These are phyloP conservation scores for Cucumis sativus DNA, from an alignment of 306 rosid species.

Conservation along the genomic window Cucumber_9930_V3 NC_026656.2:17889001-17889500, in stretches of 20 bases:
- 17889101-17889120: no score
- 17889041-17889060: no score
- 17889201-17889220: no score
- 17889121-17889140: no score
- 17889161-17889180: not conserved
- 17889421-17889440: not conserved
- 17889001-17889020: no score
- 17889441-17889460: not conserved
- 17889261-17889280: not conserved
- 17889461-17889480: not conserved
- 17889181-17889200: not conserved
- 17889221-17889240: not conserved
- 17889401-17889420: constrained; percentile 6
- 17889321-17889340: constrained; percentile 78
- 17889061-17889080: no score
- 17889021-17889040: no score
- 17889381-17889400: constrained; percentile 19
- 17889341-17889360: constrained; percentile 43
- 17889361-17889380: constrained; percentile 34
- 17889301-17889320: constrained; percentile 7
- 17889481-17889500: not conserved
- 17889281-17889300: not conserved
- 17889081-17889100: no score
- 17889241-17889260: not conserved
- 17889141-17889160: not conserved